These are phyloP conservation scores for Paraurostyla sp. DNA, from an alignment of 73 alveolate genomes.

Conservation along the genomic window DNA sequence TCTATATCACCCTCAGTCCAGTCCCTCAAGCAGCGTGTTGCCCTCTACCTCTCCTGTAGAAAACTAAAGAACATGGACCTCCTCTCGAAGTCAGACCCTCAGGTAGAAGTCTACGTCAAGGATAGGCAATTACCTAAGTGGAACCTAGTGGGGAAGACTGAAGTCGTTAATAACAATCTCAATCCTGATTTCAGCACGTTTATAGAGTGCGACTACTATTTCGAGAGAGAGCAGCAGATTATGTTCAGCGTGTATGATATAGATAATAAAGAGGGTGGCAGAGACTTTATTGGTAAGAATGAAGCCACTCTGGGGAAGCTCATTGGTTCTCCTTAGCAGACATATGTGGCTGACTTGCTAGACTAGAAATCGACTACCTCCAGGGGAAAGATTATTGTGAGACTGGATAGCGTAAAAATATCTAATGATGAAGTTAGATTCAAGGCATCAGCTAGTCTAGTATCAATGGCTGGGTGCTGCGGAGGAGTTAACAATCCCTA, in stretches of 20 bases:
- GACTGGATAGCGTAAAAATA: conserved; percentile 72
- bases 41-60: conserved; percentile 75
- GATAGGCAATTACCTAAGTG: conserved; percentile 3
- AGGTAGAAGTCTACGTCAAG: neutral
- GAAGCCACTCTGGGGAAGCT: conserved; percentile 85
- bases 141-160: conserved; percentile 73
- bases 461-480: neutral
- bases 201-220: conserved; percentile 79
- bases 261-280: conserved; percentile 56
- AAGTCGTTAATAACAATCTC: conserved; percentile 74
- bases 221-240: conserved; percentile 83
- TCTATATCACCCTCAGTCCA: neutral
- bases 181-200: conserved; percentile 83
- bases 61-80: conserved; percentile 77
- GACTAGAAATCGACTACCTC: conserved; percentile 54
- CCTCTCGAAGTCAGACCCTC: conserved; percentile 83
- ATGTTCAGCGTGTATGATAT: conserved; percentile 76
- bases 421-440: conserved; percentile 61
- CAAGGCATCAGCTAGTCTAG: neutral
- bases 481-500: conserved; percentile 53
- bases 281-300: conserved; percentile 78
- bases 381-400: conserved; percentile 77
- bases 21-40: conserved; percentile 59
- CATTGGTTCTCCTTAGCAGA: conserved; percentile 79
- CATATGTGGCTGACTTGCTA: conserved; percentile 63